Conservation (phyloP, 2,329 filamentous ascomycete species). For the Pseudopyrenochaeta lycopersici region DNA sequence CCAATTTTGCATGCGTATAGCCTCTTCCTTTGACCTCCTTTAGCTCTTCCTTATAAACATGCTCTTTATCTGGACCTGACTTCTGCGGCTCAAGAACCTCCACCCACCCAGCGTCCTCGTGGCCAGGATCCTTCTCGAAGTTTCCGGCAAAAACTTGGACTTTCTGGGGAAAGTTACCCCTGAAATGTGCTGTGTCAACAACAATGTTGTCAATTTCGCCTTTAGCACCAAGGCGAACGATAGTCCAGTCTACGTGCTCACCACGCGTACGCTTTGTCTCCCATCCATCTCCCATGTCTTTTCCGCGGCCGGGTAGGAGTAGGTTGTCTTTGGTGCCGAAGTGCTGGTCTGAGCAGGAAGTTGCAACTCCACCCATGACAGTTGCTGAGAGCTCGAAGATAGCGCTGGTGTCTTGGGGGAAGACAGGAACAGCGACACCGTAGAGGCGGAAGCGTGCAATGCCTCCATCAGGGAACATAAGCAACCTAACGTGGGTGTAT, state of each 20-base stretch:
- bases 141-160: constrained; percentile 70
- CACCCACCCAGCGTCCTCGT: constrained; percentile 69
- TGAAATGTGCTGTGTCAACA: constrained; percentile 83
- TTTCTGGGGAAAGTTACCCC: constrained; percentile 84
- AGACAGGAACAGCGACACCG: constrained; percentile 78
- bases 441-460: constrained; percentile 83
- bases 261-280: constrained; percentile 80
- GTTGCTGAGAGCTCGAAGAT: constrained; percentile 80
- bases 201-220: constrained; percentile 72
- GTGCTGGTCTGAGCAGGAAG: constrained; percentile 83
- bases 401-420: constrained; percentile 70
- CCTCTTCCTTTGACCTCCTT: constrained; percentile 63
- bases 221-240: constrained; percentile 75
- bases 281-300: constrained; percentile 91
- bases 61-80: constrained; percentile 77
- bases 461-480: constrained; percentile 87
- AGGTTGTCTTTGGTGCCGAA: constrained; percentile 85
- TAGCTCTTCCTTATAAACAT: constrained; percentile 64
- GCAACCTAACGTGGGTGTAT: constrained; percentile 81
- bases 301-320: constrained; percentile 78
- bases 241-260: constrained; percentile 82
- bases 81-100: constrained; percentile 73
- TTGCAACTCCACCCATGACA: constrained; percentile 79
- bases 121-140: constrained; percentile 66
- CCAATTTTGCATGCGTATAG: constrained; percentile 87